These are phyloP conservation scores for Podospora bellae-mahoneyi DNA, from an alignment of 495 filamentous ascomycete genomes.

Conservation along the genomic window DNA sequence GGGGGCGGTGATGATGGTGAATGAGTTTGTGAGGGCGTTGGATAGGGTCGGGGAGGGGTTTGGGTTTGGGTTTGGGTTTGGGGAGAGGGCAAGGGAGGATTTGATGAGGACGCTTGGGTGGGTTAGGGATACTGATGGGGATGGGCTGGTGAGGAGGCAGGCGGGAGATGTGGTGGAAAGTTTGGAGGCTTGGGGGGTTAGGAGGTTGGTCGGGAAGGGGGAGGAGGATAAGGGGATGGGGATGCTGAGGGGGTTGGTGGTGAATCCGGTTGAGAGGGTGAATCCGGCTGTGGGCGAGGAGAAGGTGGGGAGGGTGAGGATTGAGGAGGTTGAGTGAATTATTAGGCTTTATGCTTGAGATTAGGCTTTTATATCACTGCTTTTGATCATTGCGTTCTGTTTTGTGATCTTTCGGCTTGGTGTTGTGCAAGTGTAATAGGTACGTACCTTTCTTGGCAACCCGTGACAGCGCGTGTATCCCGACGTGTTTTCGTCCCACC, in stretches of 20 bases:
- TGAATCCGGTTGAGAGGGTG: constrained; percentile 29
- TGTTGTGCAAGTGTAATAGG: not conserved
- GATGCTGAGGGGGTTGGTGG: constrained; percentile 44
- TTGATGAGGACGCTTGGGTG: constrained; percentile 62
- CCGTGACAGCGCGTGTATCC: constrained; percentile 19
- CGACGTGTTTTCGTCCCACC: not conserved
- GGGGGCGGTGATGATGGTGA: constrained; percentile 65
- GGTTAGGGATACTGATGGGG: constrained; percentile 64
- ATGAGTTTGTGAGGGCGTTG: constrained; percentile 63
- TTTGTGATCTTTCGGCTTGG: not conserved
- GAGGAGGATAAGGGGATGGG: constrained; percentile 24
- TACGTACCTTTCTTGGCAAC: not conserved
- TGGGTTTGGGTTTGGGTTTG: constrained; percentile 60
- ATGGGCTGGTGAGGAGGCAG: constrained; percentile 71
- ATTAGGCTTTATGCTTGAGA: not conserved
- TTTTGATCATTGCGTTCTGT: not conserved
- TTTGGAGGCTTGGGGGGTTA: constrained; percentile 66
- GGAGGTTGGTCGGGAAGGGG: constrained; percentile 37
- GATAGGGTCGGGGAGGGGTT: constrained; percentile 51
- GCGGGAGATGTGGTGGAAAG: constrained; percentile 67
- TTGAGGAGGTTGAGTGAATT: constrained; percentile 46
- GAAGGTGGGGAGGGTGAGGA: constrained; percentile 31
- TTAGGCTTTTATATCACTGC: not conserved
- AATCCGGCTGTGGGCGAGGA: constrained; percentile 7
- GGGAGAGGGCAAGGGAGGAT: constrained; percentile 57